Percentiles rank a stretch among this genome's conserved stretches.
Conservation (phyloP, 371 early-diverging fungal genomes). For the Zychaea mexicana region DNA sequence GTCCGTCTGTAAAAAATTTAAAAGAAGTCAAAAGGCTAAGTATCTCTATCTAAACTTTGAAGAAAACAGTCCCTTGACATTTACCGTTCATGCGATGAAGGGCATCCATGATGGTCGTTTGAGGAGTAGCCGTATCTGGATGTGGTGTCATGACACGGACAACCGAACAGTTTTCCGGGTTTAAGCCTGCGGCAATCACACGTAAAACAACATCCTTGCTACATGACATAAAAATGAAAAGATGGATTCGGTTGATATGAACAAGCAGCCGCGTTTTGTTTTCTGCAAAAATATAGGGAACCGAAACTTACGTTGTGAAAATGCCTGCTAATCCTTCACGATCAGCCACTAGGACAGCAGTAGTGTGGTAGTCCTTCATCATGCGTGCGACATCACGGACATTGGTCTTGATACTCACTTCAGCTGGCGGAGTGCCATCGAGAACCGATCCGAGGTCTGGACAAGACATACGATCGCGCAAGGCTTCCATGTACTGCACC, state of each 20-base stretch:
- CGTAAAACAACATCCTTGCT: slow-evolving; percentile 87
- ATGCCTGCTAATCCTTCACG: slow-evolving; percentile 85
- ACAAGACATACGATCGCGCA: slow-evolving; percentile 75
- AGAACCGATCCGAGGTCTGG: slow-evolving; percentile 82
- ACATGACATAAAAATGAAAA: background rate
- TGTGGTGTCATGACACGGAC: slow-evolving; percentile 95
- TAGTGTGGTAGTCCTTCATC: slow-evolving; percentile 85
- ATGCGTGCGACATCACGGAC: slow-evolving; percentile 84
- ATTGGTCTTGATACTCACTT: slow-evolving; percentile 72
- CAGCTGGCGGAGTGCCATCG: slow-evolving; percentile 64
- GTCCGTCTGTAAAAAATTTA: slow-evolving; percentile 64
- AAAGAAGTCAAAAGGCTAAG: slow-evolving; percentile 4
- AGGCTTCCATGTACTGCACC: slow-evolving; percentile 35
- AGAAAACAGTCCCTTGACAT: background rate
- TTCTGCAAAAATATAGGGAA: too few species aligned
- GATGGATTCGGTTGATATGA: too few species aligned
- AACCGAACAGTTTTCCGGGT: slow-evolving; percentile 84
- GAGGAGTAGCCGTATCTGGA: slow-evolving; percentile 83
- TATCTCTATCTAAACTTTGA: background rate
- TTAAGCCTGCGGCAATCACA: slow-evolving; percentile 88
- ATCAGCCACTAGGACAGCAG: slow-evolving; percentile 86
- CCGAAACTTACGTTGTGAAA: slow-evolving; percentile 71
- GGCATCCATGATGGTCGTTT: slow-evolving; percentile 84
- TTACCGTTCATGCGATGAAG: slow-evolving; percentile 88
- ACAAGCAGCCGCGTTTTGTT: too few species aligned